These are phyloP conservation scores for Leptographium wingfieldii DNA, from an alignment of 2,329 filamentous ascomycete genomes.

Conservation along the genomic window DNA sequence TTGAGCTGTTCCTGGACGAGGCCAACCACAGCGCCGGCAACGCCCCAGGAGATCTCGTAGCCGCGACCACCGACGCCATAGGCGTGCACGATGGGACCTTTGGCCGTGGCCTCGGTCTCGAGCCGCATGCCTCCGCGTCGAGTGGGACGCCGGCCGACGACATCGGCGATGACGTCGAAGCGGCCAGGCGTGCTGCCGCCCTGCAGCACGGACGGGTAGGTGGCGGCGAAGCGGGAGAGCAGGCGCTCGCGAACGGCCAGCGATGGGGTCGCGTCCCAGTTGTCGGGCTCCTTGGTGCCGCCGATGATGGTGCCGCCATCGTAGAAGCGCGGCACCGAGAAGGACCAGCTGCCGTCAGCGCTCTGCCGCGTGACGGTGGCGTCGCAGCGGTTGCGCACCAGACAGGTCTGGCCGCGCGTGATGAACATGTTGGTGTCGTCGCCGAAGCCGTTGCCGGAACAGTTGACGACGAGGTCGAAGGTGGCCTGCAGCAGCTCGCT, in stretches of 20 bases:
- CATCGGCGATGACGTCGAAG: slow-evolving; percentile 19
- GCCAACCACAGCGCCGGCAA: slow-evolving; percentile 35
- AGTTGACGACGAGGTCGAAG: slow-evolving; percentile 28
- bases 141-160: slow-evolving; percentile 33
- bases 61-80: slow-evolving; percentile 51
- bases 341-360: slow-evolving; percentile 49
- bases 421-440: slow-evolving; percentile 25
- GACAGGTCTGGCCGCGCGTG: slow-evolving; percentile 34
- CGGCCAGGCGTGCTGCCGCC: slow-evolving; percentile 6
- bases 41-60: slow-evolving; percentile 48
- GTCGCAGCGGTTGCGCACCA: slow-evolving; percentile 26
- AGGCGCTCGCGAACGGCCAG: slow-evolving; percentile 32
- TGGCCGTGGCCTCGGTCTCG: slow-evolving; percentile 29
- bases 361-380: slow-evolving; percentile 46
- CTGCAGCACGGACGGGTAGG: slow-evolving; percentile 24
- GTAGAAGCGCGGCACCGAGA: slow-evolving; percentile 48
- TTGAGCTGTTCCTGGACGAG: slow-evolving; percentile 19
- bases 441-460: slow-evolving; percentile 31
- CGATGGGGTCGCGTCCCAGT: slow-evolving; percentile 40
- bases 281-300: slow-evolving; percentile 48
- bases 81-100: slow-evolving; percentile 27
- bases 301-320: slow-evolving; percentile 53
- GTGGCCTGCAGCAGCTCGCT: slow-evolving; percentile 22
- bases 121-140: slow-evolving; percentile 36
- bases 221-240: slow-evolving; percentile 25